Evolutionary conservation across 331 rosid genomes (phyloP).

Genomic region (Stylosanthes scabra): DNA sequence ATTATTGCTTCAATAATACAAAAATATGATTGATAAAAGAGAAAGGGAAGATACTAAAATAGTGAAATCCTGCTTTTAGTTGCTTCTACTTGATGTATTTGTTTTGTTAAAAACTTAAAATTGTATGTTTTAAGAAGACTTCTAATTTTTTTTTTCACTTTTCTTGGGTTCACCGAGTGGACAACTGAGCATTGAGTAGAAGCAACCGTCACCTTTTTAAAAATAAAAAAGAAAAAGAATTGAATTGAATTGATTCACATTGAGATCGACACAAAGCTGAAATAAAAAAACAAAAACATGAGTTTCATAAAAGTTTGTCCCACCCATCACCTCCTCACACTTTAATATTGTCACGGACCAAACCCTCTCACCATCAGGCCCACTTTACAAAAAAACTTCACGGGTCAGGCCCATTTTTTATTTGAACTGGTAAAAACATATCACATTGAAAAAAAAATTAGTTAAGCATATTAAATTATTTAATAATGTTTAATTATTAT

Average conservation of each 20-base stretch:
- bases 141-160: not conserved
- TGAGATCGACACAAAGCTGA: not conserved
- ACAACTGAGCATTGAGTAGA: not conserved
- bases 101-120: no score
- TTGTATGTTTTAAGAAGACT: not conserved
- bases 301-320: constrained; percentile 23
- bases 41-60: not conserved
- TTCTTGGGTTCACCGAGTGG: constrained; percentile 1
- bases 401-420: not conserved
- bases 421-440: not conserved
- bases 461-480: no score
- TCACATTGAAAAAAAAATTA: no score
- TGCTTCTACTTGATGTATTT: not conserved
- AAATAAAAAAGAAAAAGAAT: not conserved
- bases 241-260: constrained; percentile 36
- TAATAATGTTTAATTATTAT: no score
- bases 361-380: constrained; percentile 13
- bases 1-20: no score
- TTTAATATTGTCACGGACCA: constrained; percentile 34
- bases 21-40: not conserved
- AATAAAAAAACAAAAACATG: not conserved
- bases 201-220: not conserved
- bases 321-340: constrained; percentile 31
- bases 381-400: constrained; percentile 6
- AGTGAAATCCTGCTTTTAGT: not conserved